Evolutionary conservation across 1,284 basidiomycete species (phyloP).

Genomic region (Gomphus bonarii): DNA sequence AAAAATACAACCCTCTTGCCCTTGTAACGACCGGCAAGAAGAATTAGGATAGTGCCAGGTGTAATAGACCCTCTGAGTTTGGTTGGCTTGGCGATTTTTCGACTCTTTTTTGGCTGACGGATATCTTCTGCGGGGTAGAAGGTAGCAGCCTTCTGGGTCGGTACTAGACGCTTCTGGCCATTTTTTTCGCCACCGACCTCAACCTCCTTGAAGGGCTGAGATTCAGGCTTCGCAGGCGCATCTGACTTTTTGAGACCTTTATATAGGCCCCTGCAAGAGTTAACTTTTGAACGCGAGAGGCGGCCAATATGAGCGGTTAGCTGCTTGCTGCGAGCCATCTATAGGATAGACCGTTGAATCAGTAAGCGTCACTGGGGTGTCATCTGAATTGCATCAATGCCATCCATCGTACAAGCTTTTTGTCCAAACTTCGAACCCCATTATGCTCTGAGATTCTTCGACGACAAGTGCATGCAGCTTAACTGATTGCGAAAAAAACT

Average conservation of each 20-base stretch:
- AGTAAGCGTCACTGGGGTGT: conserved; percentile 18
- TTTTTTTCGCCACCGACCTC: conserved; percentile 86
- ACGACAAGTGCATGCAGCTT: not conserved
- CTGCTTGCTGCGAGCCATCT: conserved; percentile 93
- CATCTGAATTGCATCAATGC: conserved; percentile 23
- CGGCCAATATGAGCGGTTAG: conserved; percentile 79
- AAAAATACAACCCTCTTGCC: conserved; percentile 98
- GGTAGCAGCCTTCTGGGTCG: conserved; percentile 81
- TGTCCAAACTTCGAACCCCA: not conserved
- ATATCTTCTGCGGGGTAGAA: conserved; percentile 98
- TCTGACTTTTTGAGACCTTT: conserved; percentile 75
- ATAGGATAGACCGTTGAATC: conserved; percentile 19
- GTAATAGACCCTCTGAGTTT: conserved; percentile 83
- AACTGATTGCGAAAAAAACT: conserved; percentile 3
- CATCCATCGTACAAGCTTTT: conserved; percentile 25
- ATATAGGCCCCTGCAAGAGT: conserved; percentile 69
- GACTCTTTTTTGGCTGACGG: conserved; percentile 80
- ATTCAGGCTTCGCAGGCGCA: conserved; percentile 49
- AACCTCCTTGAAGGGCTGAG: conserved; percentile 61
- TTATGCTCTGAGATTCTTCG: not conserved
- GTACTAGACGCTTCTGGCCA: conserved; percentile 79
- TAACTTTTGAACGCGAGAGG: conserved; percentile 73
- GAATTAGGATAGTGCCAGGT: conserved; percentile 92
- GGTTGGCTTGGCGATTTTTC: conserved; percentile 75
- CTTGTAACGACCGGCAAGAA: conserved; percentile 95